phyloP scores from a whole-genome alignment of 2,329 filamentous ascomycete species.

The Neofusicoccum umdonicola region DNA sequence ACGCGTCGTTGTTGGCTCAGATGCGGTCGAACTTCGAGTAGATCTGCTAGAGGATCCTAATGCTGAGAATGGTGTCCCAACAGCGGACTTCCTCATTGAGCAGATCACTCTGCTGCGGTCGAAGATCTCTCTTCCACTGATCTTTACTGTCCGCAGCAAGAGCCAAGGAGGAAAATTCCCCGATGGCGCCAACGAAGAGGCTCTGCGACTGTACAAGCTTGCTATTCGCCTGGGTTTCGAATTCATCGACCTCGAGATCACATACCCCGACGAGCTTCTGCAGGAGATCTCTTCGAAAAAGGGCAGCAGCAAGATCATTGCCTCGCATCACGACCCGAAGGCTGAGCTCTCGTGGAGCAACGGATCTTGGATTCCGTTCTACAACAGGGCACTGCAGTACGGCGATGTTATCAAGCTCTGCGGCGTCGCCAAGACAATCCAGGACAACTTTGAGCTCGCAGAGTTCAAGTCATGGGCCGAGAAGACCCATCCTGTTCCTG shows the following conservation, averaged over 20 bases:
- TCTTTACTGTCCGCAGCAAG: conserved; percentile 86
- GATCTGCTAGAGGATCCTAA: conserved; percentile 79
- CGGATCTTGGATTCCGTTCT: conserved; percentile 86
- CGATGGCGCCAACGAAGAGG: conserved; percentile 68
- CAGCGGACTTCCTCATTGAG: conserved; percentile 72
- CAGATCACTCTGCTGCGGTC: conserved; percentile 79
- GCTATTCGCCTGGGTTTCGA: conserved; percentile 84
- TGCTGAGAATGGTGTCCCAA: conserved; percentile 55
- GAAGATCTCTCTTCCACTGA: conserved; percentile 71
- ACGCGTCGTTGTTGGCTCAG: conserved; percentile 75
- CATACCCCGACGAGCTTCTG: conserved; percentile 74
- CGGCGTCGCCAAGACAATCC: conserved; percentile 69
- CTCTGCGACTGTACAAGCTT: conserved; percentile 70
- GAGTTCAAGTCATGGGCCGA: conserved; percentile 78
- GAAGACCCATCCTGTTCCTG: conserved; percentile 69
- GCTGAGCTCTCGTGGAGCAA: conserved; percentile 82
- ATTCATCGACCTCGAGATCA: conserved; percentile 90
- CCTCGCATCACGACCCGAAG: conserved; percentile 88
- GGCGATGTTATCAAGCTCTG: conserved; percentile 95
- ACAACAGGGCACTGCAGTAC: conserved; percentile 85
- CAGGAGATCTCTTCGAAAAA: conserved; percentile 66
- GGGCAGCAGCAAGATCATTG: conserved; percentile 78
- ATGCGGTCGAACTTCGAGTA: conserved; percentile 91
- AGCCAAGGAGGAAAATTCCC: conserved; percentile 87
- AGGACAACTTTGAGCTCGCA: conserved; percentile 83